A percentile compares a stretch with the other conserved stretches of the same genome.
Evolutionary conservation across 805 yeast genomes (phyloP).

Genomic region (Candida dajiaensis): DNA sequence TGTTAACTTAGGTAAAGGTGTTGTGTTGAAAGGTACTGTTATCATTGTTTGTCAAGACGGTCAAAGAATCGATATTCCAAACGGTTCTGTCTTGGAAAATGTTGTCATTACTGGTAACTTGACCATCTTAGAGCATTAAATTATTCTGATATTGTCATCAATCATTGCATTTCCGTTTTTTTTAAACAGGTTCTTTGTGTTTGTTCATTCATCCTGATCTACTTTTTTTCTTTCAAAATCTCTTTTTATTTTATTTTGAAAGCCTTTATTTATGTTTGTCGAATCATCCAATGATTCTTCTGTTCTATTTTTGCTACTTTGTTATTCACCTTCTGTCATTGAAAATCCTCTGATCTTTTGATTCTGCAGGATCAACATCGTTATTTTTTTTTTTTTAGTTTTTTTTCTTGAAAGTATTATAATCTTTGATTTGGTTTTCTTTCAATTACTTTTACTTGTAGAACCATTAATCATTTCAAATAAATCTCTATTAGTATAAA

Average conservation of each 20-base stretch:
- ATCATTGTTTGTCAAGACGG: conserved; percentile 97
- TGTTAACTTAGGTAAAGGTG: conserved; percentile 83
- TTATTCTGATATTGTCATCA: not conserved
- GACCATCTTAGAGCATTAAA: conserved; percentile 84
- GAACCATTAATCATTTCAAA: too few species aligned
- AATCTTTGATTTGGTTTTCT: too few species aligned
- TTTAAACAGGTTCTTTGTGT: not conserved
- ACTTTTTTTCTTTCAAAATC: too few species aligned
- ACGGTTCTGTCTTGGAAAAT: conserved; percentile 90
- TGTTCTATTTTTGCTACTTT: too few species aligned
- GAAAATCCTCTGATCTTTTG: too few species aligned
- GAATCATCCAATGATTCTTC: too few species aligned
- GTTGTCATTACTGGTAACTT: conserved; percentile 96
- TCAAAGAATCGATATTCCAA: conserved; percentile 94
- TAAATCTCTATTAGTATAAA: not conserved
- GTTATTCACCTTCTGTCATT: too few species aligned
- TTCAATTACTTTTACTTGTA: too few species aligned
- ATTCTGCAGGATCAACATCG: too few species aligned
- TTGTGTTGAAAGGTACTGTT: conserved; percentile 92
- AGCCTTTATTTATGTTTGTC: too few species aligned
- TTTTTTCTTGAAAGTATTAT: too few species aligned
- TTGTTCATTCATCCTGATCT: not conserved
- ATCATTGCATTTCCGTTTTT: not conserved
- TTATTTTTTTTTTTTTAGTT: too few species aligned
- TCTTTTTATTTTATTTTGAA: not conserved